phyloP scores from a whole-genome alignment of 805 yeast species.

The Saturnispora silvae region DNA sequence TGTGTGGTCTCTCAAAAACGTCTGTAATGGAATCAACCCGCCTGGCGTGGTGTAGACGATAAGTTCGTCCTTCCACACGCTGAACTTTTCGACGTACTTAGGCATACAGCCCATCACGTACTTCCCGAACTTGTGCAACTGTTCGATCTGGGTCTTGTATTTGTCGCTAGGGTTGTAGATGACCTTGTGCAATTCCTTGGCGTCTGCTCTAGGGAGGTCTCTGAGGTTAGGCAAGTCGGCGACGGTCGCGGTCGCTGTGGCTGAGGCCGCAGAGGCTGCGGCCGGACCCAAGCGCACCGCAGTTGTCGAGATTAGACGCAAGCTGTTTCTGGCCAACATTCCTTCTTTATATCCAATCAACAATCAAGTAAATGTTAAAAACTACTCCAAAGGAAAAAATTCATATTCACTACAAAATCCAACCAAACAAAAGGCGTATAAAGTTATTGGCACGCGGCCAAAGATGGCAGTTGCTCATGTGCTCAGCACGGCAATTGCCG shows the following conservation, averaged over 20 bases:
- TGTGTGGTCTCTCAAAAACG: constrained; percentile 67
- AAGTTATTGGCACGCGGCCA: too few species aligned
- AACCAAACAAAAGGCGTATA: too few species aligned
- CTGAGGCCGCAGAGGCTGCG: constrained; percentile 4
- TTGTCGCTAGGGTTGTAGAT: constrained; percentile 70
- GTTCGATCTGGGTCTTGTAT: constrained; percentile 55
- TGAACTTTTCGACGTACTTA: constrained; percentile 69
- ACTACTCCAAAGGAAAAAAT: too few species aligned
- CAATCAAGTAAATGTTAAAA: too few species aligned
- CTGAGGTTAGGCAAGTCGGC: constrained; percentile 26
- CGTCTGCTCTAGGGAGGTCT: constrained; percentile 25
- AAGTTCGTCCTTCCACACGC: constrained; percentile 88
- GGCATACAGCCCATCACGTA: constrained; percentile 73
- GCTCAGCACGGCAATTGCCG: not conserved
- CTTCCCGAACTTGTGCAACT: constrained; percentile 71
- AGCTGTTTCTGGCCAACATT: constrained; percentile 10
- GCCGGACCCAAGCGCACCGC: constrained; percentile 7
- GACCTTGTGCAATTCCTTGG: constrained; percentile 31
- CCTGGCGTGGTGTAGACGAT: constrained; percentile 65
- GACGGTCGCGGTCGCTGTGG: constrained; percentile 11
- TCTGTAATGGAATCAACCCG: constrained; percentile 60
- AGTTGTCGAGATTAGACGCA: constrained; percentile 5
- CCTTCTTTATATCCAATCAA: too few species aligned
- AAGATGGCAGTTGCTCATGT: constrained; percentile 1
- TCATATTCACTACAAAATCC: too few species aligned